Percentiles rank a stretch among this genome's conserved stretches.
These are phyloP conservation scores for Wickerhamiella australiensis DNA, from an alignment of 805 yeast genomes.

Conservation along the genomic window DNA sequence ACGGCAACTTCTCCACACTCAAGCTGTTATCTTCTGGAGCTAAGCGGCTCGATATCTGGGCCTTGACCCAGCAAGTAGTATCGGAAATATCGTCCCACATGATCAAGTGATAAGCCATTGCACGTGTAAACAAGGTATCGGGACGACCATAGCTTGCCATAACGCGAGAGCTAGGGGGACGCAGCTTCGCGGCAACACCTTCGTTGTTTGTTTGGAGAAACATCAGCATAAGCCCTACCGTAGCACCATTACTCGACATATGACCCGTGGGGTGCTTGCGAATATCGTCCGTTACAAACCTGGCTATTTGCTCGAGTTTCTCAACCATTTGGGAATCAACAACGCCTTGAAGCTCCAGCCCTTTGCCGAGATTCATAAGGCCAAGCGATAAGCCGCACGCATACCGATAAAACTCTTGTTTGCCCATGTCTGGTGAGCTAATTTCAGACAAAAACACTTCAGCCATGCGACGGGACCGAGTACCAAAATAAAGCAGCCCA, in stretches of 20 bases:
- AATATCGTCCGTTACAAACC: conserved; percentile 41
- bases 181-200: conserved; percentile 48
- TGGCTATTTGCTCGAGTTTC: conserved; percentile 43
- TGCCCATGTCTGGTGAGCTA: conserved; percentile 25
- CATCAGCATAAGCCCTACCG: conserved; percentile 62
- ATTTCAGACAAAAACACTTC: conserved; percentile 58
- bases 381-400: conserved; percentile 89
- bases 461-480: conserved; percentile 78
- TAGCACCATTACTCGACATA: conserved; percentile 49
- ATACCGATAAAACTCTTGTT: conserved; percentile 51
- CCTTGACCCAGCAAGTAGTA: conserved; percentile 42
- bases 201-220: conserved; percentile 54
- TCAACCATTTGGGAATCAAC: conserved; percentile 53
- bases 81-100: conserved; percentile 56
- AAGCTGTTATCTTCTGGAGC: conserved; percentile 23
- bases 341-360: conserved; percentile 45
- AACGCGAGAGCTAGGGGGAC: conserved; percentile 47
- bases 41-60: conserved; percentile 38
- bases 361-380: conserved; percentile 66
- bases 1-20: conserved; percentile 51
- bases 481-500: conserved; percentile 66
- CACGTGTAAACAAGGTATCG: conserved; percentile 54
- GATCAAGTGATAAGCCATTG: conserved; percentile 51
- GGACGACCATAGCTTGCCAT: conserved; percentile 65
- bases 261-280: conserved; percentile 46